Evolutionary conservation across 495 filamentous ascomycete species (phyloP), one percentile per base, ranked within the genome.

Genomic region (Ramalina peruviana): DNA sequence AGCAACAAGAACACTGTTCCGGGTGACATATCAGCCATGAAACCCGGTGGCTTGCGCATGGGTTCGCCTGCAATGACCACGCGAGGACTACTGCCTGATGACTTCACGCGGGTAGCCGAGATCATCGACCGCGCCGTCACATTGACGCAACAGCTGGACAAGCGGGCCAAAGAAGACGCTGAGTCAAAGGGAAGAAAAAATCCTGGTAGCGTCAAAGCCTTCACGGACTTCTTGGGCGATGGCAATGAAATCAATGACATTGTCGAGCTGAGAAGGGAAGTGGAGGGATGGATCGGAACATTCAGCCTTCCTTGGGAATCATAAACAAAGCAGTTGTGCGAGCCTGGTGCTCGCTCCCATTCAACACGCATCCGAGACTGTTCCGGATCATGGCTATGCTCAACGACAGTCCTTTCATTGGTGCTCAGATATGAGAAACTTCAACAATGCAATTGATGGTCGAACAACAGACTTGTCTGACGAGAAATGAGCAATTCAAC

Each of bases 1-100:
- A 84, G 85, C 62, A 98, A 98, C 73, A 98, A 98, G 75, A 98
- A 98, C 68, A 97, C 92, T 12, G 93, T 96, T 0, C 92, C 93
- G 4, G 92, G 93, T 13, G 92, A 98, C 67, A 83, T 82, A 57
- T 94, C 87, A 15, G 92, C 92, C 3, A 73, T 98, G 54, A 86
- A 86, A 59, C 92, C 92, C 16, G 87, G 87, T 50, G 92, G 92
- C 45, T 73, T 98, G 52, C 80, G 92, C 54, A 83, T 98, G 64
- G 92, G 92, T 23, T 88, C 88, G 4, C 92, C 92, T 0, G 92
- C 92, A 46, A 98, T 98, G 92, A 98, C 92, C 15, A 96, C 92
- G 3, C 74, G 92, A 41, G 93, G 93, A 4, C 88, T 98, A 65
- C 71, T 73, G 52, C 80, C 89, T 44, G 80, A 81, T 27, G 92